Percentiles rank a stretch among this genome's conserved stretches.
Conservation (phyloP, 2,329 filamentous ascomycete species). For the Escovopsis sp. region DNA sequence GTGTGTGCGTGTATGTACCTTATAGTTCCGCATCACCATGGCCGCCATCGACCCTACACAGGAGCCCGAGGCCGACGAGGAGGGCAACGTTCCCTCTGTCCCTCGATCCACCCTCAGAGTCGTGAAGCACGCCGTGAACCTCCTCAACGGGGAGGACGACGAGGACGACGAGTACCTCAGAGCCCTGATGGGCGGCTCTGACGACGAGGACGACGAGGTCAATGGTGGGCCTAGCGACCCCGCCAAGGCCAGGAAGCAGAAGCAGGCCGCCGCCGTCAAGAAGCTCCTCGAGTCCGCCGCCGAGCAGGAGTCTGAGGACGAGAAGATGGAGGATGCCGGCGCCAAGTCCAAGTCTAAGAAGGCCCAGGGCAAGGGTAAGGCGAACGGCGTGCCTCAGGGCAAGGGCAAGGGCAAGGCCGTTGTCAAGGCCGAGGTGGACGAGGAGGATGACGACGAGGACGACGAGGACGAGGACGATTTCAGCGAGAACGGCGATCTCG, state of each 20-base stretch:
- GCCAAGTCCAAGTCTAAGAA: conserved; percentile 55
- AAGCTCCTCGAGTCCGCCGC: conserved; percentile 58
- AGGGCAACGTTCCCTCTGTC: conserved; percentile 42
- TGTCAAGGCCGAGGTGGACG: conserved; percentile 40
- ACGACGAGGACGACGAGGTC: conserved; percentile 47
- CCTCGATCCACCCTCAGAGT: conserved; percentile 82
- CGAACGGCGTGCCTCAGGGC: conserved; percentile 44
- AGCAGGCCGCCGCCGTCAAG: conserved; percentile 60
- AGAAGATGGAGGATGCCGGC: conserved; percentile 52
- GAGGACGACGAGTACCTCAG: conserved; percentile 36
- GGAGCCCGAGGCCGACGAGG: conserved; percentile 48
- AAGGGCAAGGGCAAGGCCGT: conserved; percentile 54
- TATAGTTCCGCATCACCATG: conserved; percentile 93
- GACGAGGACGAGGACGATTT: conserved; percentile 39
- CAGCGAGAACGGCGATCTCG: conserved; percentile 50
- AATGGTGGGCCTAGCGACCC: conserved; percentile 89
- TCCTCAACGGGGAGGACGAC: conserved; percentile 26
- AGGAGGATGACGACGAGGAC: conserved; percentile 40
- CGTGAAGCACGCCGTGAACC: conserved; percentile 53
- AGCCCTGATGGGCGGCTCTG: no score
- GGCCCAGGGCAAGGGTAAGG: conserved; percentile 57
- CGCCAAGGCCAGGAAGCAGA: conserved; percentile 74
- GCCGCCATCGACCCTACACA: conserved; percentile 88
- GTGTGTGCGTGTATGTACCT: background rate
- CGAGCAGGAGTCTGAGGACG: conserved; percentile 48